These are phyloP conservation scores for Russula lepida DNA, from an alignment of 768 basidiomycete species.

Conservation along the genomic window DNA sequence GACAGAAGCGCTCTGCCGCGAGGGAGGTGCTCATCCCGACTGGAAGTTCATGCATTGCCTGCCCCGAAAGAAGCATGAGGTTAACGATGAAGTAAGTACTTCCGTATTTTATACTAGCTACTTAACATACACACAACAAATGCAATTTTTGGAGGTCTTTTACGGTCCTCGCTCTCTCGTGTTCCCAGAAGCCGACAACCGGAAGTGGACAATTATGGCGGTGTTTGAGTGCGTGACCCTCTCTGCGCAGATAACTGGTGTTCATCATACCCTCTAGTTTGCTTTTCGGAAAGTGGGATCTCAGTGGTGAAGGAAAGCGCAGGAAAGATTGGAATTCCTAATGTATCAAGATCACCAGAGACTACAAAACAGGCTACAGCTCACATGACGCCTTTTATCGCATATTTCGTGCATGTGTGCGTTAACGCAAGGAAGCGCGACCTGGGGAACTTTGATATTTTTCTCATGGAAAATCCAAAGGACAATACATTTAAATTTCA, in stretches of 20 bases:
- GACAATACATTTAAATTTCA: too few relatives aligned
- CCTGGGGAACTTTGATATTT: too few relatives aligned
- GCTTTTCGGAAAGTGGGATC: slow-evolving; percentile 30
- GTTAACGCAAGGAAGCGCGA: too few relatives aligned
- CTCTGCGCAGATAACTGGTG: slow-evolving; percentile 13
- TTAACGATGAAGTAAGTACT: slow-evolving; percentile 75
- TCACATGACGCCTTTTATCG: background rate
- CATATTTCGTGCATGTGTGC: background rate
- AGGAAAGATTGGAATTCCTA: slow-evolving; percentile 1
- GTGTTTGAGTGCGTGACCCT: slow-evolving; percentile 61
- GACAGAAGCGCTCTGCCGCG: slow-evolving; percentile 75
- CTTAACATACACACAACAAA: slow-evolving; percentile 4
- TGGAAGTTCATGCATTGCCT: slow-evolving; percentile 98
- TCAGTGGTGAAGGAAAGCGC: background rate
- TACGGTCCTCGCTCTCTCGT: slow-evolving; percentile 88
- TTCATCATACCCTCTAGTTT: slow-evolving; percentile 27
- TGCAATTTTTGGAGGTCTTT: slow-evolving; percentile 54
- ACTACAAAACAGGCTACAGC: background rate
- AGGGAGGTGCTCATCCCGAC: slow-evolving; percentile 72
- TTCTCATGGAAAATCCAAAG: too few relatives aligned
- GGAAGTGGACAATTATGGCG: slow-evolving; percentile 96
- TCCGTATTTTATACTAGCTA: background rate
- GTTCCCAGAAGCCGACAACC: slow-evolving; percentile 92
- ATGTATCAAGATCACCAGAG: background rate
- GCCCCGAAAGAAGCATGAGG: slow-evolving; percentile 86